Evolutionary conservation across 108 stramenopile genomes (phyloP).

Genomic region (Cyclotella baltica): DNA sequence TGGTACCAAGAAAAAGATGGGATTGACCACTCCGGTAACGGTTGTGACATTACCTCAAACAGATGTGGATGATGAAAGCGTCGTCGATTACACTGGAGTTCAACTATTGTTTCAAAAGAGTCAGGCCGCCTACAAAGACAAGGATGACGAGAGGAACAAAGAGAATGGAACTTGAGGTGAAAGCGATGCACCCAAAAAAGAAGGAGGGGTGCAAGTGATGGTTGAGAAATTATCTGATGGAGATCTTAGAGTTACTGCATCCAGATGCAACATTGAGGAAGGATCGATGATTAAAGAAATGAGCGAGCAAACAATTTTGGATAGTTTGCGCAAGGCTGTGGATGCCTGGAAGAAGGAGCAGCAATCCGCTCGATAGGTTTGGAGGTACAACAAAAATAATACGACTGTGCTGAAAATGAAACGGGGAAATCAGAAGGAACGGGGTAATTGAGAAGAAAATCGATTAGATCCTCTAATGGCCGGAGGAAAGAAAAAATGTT

Average conservation of each 20-base stretch:
- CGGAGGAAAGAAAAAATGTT: too few species aligned
- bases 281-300: slow-evolving; percentile 74
- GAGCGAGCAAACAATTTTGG: slow-evolving; percentile 75
- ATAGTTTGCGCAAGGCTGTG: slow-evolving; percentile 65
- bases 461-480: too few species aligned
- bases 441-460: too few species aligned
- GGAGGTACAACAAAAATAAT: too few species aligned
- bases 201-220: slow-evolving; percentile 80
- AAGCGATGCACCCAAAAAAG: slow-evolving; percentile 39
- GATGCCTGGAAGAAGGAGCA: too few species aligned
- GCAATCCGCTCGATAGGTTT: too few species aligned
- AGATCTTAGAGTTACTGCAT: slow-evolving; percentile 70
- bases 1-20: slow-evolving; percentile 52
- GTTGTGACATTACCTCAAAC: slow-evolving; percentile 24
- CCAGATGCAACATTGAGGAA: slow-evolving; percentile 76
- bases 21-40: slow-evolving; percentile 79
- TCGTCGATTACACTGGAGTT: slow-evolving; percentile 56
- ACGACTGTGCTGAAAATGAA: too few species aligned
- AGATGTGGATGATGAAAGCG: slow-evolving; percentile 38
- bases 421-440: too few species aligned
- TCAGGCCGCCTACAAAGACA: slow-evolving; percentile 69
- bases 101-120: slow-evolving; percentile 74
- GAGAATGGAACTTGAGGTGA: slow-evolving; percentile 42
- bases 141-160: slow-evolving; percentile 64
- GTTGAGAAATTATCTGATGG: slow-evolving; percentile 61